A percentile compares a stretch with the other conserved stretches of the same genome.
These are phyloP conservation scores for Voacanga thouarsii DNA, from an alignment of 257 asterid species.

Conservation along the genomic window DNA sequence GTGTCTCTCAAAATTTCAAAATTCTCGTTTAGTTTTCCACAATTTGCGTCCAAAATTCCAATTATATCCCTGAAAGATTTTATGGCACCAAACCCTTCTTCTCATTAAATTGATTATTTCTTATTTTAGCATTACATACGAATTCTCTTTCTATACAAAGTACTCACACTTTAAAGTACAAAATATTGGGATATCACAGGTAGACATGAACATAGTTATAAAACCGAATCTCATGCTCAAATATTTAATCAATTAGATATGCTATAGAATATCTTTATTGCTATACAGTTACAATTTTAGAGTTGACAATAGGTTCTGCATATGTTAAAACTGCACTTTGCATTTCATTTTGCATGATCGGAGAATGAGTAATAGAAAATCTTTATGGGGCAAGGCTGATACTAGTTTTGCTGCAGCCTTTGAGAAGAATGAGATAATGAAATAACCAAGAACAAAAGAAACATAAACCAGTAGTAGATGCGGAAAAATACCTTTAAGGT, in stretches of 20 bases:
- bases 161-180: no score
- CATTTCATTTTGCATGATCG: conserved; percentile 26
- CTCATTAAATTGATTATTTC: no score
- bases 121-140: no score
- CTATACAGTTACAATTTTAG: background rate
- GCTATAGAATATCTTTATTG: conserved; percentile 8
- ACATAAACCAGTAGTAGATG: conserved; percentile 16
- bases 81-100: no score
- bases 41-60: no score
- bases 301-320: background rate
- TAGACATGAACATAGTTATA: background rate
- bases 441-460: conserved; percentile 19
- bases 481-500: conserved; percentile 16
- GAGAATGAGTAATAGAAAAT: conserved; percentile 18
- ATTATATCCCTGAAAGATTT: no score
- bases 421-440: conserved; percentile 30
- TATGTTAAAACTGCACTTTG: background rate
- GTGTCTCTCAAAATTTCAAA: no score
- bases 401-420: conserved; percentile 27
- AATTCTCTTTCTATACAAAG: no score
- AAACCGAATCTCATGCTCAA: conserved; percentile 11
- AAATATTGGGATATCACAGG: no score
- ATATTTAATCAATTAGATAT: conserved; percentile 4
- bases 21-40: no score
- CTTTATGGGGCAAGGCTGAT: conserved; percentile 32